Percentiles rank a stretch among this genome's conserved stretches.
These are phyloP conservation scores for Nothopassalora personata DNA, from an alignment of 2,329 filamentous ascomycete species.

Conservation along the genomic window DNA sequence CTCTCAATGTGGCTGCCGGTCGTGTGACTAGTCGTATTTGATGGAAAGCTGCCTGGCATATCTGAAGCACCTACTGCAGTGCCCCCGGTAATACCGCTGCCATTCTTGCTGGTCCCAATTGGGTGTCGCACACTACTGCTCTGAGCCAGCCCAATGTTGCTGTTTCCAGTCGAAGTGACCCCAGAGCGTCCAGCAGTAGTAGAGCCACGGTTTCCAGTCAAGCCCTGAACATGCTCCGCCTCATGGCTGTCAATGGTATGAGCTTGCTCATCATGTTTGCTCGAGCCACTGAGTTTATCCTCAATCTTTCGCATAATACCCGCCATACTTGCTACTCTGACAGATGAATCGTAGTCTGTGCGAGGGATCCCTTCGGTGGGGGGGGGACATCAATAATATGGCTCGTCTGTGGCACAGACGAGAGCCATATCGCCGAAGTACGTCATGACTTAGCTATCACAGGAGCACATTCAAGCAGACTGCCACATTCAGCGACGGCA, in stretches of 20 bases:
- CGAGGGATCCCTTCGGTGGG: background rate
- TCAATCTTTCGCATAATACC: constrained; percentile 13
- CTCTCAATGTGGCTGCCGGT: background rate
- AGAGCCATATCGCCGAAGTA: background rate
- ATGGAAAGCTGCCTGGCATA: background rate
- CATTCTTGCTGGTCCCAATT: background rate
- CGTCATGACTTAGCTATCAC: background rate
- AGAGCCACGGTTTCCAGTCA: background rate
- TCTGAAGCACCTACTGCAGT: constrained; percentile 1
- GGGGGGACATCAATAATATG: background rate
- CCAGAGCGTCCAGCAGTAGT: background rate
- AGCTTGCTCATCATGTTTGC: constrained; percentile 1
- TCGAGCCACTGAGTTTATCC: constrained; percentile 8
- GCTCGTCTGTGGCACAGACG: background rate
- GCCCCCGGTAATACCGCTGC: constrained; percentile 6
- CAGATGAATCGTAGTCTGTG: background rate
- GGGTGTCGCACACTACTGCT: constrained; percentile 4
- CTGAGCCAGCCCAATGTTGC: background rate
- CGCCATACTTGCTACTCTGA: constrained; percentile 3
- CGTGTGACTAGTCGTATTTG: background rate
- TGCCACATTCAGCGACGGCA: background rate
- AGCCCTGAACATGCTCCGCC: background rate
- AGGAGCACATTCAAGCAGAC: too few relatives aligned
- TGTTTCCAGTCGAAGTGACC: background rate
- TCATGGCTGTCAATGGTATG: background rate